phyloP scores from a whole-genome alignment of 495 filamentous ascomycete genomes.

The Podospora pseudoanserina region DNA sequence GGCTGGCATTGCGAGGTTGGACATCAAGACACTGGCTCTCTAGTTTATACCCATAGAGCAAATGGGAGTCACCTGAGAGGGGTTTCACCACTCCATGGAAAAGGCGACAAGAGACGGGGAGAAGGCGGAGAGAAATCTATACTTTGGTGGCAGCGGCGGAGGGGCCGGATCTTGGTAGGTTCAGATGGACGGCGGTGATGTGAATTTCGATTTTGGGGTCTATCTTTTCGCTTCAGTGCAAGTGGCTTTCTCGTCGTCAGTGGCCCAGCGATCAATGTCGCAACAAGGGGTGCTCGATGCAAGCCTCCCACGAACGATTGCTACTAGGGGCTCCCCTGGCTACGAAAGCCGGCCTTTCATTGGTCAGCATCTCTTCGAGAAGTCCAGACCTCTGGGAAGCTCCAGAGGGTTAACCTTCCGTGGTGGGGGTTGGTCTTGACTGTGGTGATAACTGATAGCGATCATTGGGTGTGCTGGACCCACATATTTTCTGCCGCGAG shows the following conservation, averaged over 20 bases:
- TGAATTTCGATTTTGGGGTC: not conserved
- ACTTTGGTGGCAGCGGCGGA: not conserved
- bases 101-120: not conserved
- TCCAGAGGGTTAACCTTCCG: not conserved
- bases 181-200: not conserved
- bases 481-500: not conserved
- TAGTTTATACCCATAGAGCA: slow-evolving; percentile 25
- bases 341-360: not conserved
- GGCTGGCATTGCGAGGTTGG: slow-evolving; percentile 29
- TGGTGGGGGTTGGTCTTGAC: not conserved
- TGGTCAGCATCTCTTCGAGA: not conserved
- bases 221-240: not conserved
- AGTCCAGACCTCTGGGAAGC: not conserved
- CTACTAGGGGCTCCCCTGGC: not conserved
- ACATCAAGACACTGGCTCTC: slow-evolving; percentile 27
- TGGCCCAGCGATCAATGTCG: not conserved
- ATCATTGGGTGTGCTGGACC: not conserved
- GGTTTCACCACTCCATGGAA: not conserved
- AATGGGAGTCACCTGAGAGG: not conserved
- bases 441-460: not conserved
- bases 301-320: not conserved
- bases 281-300: not conserved
- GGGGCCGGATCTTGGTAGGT: not conserved
- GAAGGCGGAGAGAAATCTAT: not conserved
- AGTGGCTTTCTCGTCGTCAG: not conserved